Evolutionary conservation across 441 rosid species (phyloP).

Genomic region (Capsella rubella): DNA sequence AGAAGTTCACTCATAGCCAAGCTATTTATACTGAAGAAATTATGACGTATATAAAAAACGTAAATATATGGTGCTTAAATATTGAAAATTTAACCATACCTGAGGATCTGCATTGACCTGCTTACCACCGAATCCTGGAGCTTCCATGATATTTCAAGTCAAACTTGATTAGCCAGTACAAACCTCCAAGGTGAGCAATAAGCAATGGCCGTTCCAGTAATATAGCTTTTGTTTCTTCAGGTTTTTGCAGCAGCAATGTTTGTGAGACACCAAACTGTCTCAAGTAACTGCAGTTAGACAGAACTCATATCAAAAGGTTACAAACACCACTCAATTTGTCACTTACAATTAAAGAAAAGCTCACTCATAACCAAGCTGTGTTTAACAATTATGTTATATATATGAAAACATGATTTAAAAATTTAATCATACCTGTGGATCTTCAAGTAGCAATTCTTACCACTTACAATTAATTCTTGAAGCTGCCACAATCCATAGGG

Average conservation of each 20-base stretch:
- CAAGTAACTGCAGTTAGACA: slow-evolving; percentile 75
- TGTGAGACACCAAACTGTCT: slow-evolving; percentile 97
- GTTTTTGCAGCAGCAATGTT: slow-evolving; percentile 96
- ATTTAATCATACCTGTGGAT: no score
- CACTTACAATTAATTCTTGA: no score
- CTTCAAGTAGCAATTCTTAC: no score
- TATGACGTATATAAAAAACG: background rate
- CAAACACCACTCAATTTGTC: slow-evolving; percentile 7
- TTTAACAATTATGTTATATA: no score
- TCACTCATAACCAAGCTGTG: no score
- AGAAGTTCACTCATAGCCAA: no score
- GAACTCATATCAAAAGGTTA: slow-evolving; percentile 57
- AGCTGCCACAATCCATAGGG: no score
- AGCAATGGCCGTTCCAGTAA: slow-evolving; percentile 88
- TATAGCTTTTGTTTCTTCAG: slow-evolving; percentile 89
- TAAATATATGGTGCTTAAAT: background rate
- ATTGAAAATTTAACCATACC: slow-evolving; percentile 49
- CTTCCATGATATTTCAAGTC: slow-evolving; percentile 65
- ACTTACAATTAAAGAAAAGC: no score
- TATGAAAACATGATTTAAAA: no score
- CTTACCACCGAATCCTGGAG: slow-evolving; percentile 81
- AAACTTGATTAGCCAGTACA: slow-evolving; percentile 22
- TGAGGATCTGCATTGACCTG: slow-evolving; percentile 95
- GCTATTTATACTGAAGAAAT: no score
- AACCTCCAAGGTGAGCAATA: slow-evolving; percentile 94